Evolutionary conservation across 139 green algal genomes (phyloP).

Genomic region (Parachlorella kessleri): DNA sequence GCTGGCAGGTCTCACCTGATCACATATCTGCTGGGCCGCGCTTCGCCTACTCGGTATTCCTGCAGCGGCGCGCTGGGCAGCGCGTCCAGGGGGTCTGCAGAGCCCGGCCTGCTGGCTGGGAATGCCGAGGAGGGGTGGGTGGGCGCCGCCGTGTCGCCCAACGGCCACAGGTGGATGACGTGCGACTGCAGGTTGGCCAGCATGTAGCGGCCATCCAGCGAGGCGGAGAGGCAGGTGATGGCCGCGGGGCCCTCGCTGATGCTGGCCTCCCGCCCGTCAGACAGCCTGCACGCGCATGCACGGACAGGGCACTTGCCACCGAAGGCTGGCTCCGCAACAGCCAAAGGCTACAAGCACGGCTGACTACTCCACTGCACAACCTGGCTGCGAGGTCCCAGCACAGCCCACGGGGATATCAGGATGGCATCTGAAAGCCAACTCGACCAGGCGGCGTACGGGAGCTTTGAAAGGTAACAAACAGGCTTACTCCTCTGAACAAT

Average conservation of each 20-base stretch:
- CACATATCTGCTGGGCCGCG: constrained; percentile 68
- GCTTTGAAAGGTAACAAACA: too few species aligned
- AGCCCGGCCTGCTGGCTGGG: not conserved
- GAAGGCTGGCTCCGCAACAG: too few species aligned
- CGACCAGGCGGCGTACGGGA: too few species aligned
- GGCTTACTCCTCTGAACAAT: too few species aligned
- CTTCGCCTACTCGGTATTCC: constrained; percentile 2
- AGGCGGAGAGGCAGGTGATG: constrained; percentile 58
- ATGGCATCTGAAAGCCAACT: too few species aligned
- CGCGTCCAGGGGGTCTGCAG: constrained; percentile 11
- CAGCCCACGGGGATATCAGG: too few species aligned
- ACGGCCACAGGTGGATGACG: constrained; percentile 36
- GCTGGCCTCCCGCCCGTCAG: constrained; percentile 48
- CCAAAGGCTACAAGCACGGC: too few species aligned
- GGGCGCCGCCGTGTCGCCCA: constrained; percentile 11
- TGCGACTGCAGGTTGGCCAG: constrained; percentile 48
- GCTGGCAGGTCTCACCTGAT: constrained; percentile 83
- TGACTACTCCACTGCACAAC: too few species aligned
- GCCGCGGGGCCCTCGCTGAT: constrained; percentile 27
- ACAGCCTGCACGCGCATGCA: constrained; percentile 39
- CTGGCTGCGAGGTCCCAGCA: too few species aligned
- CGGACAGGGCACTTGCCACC: too few species aligned
- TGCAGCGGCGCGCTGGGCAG: constrained; percentile 7
- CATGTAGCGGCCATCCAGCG: constrained; percentile 59
- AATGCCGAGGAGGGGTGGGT: not conserved